phyloP scores from a whole-genome alignment of 2,329 filamentous ascomycete genomes.

The Dryadomyces quercus-mongolicae region DNA sequence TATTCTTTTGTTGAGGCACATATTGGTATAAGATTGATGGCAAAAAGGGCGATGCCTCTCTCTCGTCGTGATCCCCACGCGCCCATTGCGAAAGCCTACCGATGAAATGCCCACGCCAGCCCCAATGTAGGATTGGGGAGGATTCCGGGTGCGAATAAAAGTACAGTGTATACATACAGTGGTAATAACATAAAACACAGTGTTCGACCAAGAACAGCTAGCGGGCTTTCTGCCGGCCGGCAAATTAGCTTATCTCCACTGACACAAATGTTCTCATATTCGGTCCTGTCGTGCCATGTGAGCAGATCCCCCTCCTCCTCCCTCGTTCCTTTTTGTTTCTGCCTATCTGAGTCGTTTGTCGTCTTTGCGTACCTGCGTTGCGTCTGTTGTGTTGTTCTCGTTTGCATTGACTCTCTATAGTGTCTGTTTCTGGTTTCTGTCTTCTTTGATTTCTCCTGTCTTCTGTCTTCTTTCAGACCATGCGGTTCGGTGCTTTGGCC shows the following conservation, averaged over 20 bases:
- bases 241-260: background rate
- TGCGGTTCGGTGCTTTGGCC: too few species aligned
- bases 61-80: background rate
- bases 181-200: too few species aligned
- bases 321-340: background rate
- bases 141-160: background rate
- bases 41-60: background rate
- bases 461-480: too few species aligned
- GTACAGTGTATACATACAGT: background rate
- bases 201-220: background rate
- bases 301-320: too few species aligned
- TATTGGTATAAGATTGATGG: background rate
- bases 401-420: too few species aligned
- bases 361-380: slow-evolving; percentile 5
- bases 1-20: background rate
- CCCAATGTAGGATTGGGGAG: too few species aligned
- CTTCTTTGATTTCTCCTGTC: too few species aligned
- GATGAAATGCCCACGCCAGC: too few species aligned
- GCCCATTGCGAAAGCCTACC: background rate
- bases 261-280: background rate
- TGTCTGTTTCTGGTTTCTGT: too few species aligned
- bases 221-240: background rate
- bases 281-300: too few species aligned
- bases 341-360: background rate
- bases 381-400: too few species aligned